A percentile compares a stretch with the other conserved stretches of the same genome.
phyloP scores from a whole-genome alignment of 495 filamentous ascomycete genomes.

The Hamigera avellanea region DNA sequence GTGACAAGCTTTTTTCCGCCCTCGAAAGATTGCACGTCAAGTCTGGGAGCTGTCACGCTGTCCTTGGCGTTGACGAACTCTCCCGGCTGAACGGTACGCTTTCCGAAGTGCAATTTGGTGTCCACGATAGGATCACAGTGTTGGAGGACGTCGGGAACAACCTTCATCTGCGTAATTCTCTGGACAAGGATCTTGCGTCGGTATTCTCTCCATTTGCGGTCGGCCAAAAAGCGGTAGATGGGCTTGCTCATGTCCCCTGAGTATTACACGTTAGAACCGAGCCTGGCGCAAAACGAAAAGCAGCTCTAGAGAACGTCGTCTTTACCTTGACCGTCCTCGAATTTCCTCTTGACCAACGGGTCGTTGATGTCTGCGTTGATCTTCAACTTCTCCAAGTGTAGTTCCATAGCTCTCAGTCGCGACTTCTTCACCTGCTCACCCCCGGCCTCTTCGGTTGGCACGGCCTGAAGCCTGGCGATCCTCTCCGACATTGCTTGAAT shows the following conservation, averaged over 20 bases:
- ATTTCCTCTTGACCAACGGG: constrained; percentile 83
- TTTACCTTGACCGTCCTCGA: constrained; percentile 85
- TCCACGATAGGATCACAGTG: constrained; percentile 68
- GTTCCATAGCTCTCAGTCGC: constrained; percentile 56
- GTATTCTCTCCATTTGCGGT: constrained; percentile 78
- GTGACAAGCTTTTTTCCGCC: constrained; percentile 69
- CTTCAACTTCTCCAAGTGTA: constrained; percentile 70
- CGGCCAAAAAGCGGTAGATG: constrained; percentile 83
- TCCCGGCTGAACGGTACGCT: constrained; percentile 57
- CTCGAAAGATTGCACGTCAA: constrained; percentile 79
- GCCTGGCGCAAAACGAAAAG: neutral
- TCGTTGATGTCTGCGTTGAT: constrained; percentile 93
- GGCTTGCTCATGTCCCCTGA: constrained; percentile 91
- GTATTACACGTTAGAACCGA: neutral
- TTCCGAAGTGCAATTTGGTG: constrained; percentile 66
- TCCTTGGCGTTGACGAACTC: constrained; percentile 59
- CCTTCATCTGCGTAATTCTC: constrained; percentile 75
- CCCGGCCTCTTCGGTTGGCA: constrained; percentile 45
- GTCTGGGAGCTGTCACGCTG: constrained; percentile 57
- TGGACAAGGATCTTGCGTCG: constrained; percentile 66
- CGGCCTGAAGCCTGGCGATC: constrained; percentile 47
- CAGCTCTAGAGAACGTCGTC: constrained; percentile 4
- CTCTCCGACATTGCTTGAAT: constrained; percentile 48
- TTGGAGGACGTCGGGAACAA: constrained; percentile 89
- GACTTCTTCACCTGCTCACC: constrained; percentile 52